Evolutionary conservation across 257 asterid species (phyloP).

Genomic region (Forsythia viridissima): DNA sequence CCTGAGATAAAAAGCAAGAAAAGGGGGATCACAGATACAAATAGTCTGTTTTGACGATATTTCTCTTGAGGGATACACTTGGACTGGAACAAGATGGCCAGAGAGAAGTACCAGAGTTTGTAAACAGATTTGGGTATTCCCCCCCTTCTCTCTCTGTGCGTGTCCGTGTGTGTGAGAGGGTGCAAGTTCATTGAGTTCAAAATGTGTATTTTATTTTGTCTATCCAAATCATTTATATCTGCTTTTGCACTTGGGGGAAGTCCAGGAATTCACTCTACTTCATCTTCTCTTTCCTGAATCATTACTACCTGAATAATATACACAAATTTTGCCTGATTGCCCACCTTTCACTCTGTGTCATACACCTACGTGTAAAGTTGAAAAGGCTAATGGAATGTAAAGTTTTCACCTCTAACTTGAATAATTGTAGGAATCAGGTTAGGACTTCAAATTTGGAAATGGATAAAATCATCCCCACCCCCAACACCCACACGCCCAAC

Average conservation of each 20-base stretch:
- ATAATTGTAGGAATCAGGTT: neutral
- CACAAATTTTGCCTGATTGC: neutral
- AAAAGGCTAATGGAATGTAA: neutral
- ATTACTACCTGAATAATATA: neutral
- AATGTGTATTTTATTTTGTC: neutral
- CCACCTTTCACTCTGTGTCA: neutral
- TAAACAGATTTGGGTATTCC: neutral
- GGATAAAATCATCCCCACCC: neutral
- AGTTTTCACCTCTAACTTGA: neutral
- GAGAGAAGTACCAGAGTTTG: neutral
- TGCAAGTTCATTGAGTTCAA: neutral
- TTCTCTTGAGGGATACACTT: neutral
- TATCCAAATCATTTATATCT: neutral
- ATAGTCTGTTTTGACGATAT: neutral
- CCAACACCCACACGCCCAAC: neutral
- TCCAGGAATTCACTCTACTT: neutral
- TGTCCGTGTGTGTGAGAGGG: neutral
- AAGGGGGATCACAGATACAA: neutral
- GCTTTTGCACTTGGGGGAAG: neutral
- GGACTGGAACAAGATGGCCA: neutral
- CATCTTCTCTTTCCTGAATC: neutral
- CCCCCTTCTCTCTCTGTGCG: neutral
- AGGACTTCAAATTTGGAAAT: neutral
- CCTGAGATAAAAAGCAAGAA: neutral
- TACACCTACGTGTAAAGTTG: neutral